phyloP scores from a whole-genome alignment of 2,329 filamentous ascomycete genomes.

The Cytospora schulzeri region DNA sequence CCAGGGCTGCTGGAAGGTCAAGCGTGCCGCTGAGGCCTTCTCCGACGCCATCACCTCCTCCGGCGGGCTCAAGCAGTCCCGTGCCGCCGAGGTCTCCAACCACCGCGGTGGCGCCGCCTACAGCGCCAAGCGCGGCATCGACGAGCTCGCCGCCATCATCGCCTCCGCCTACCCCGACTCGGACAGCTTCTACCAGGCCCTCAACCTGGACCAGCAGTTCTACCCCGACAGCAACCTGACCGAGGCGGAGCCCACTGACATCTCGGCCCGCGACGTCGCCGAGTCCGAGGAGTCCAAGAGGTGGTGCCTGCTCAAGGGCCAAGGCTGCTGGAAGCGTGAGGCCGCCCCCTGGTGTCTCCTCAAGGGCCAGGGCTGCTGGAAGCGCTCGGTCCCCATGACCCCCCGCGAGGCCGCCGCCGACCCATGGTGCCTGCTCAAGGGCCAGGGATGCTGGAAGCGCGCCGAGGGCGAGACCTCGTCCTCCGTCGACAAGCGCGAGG shows the following conservation, averaged over 20 bases:
- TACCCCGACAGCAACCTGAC: constrained; percentile 26
- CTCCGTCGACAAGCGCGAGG: constrained; percentile 13
- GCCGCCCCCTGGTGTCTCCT: constrained; percentile 21
- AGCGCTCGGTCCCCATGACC: constrained; percentile 20
- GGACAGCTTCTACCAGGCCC: constrained; percentile 37
- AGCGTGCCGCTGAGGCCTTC: constrained; percentile 43
- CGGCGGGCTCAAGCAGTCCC: constrained; percentile 33
- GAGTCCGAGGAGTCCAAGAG: constrained; percentile 16
- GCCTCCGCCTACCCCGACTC: constrained; percentile 38
- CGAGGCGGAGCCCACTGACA: constrained; percentile 28
- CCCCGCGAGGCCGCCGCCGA: constrained; percentile 33
- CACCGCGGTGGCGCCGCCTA: constrained; percentile 41
- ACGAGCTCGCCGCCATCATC: constrained; percentile 43
- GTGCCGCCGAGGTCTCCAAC: constrained; percentile 37
- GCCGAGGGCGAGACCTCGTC: constrained; percentile 5
- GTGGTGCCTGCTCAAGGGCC: constrained; percentile 33
- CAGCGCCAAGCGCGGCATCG: constrained; percentile 42
- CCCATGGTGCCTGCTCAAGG: constrained; percentile 29
- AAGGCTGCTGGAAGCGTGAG: constrained; percentile 39
- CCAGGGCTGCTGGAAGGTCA: constrained; percentile 47
- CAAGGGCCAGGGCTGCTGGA: constrained; percentile 26
- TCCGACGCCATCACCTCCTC: constrained; percentile 33
- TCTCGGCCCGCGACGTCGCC: constrained; percentile 20
- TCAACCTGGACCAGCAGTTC: constrained; percentile 36
- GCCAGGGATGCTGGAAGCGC: constrained; percentile 41